Base-by-base conservation (phyloP, 2,329 filamentous ascomycete species). In the Aureobasidium vineae region DNA sequence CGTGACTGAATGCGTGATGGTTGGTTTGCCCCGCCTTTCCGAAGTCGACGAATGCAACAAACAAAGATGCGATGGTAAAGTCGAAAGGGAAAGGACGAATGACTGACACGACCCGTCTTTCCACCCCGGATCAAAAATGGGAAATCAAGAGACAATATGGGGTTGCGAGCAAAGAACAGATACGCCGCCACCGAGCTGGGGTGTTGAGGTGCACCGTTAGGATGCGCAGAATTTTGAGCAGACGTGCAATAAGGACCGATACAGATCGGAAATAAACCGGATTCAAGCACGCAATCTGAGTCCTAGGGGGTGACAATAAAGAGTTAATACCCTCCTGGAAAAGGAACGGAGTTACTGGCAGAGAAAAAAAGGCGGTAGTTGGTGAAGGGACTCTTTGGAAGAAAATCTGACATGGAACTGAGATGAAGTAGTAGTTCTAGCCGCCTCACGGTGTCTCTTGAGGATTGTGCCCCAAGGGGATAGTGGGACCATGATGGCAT, bases 401-500 rank as follows among this genome's bases (percentile, higher is more conserved):
- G 40, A 43, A 38, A 61, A 38, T n/a, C 43, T 49, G 57, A 49
- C 28, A 50, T 59, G 28, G 31, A 16, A 31, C 40, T 26, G 11
- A 36, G 21, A 61, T 49, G 57, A 49, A 50, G 28, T 47, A 38
- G 57, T 49, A 36, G 28, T 47, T 61, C 57, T 61, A 40, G 57
- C 57, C 57, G 57, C 31, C 43, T 38, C 57, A 61, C 57, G 57
- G 57, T 61, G 36, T 61, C 57, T 61, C 43, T 31, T 61, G 57
- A 61, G 57, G 57, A 50, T 61, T 56, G 63, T 45, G 63, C 63
- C 63, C 50, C 63, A 65, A 56, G 63, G 63, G 63, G 63, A 65
- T 16, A 56, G 63, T 65, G 63, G 63, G 63, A 52, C 63, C 40
- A 65, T 65, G 63, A 65, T 65, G 63, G 63, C 63, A 65, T 65